phyloP scores from a whole-genome alignment of 257 asterid species.

The Solanum etuberosum region DNA sequence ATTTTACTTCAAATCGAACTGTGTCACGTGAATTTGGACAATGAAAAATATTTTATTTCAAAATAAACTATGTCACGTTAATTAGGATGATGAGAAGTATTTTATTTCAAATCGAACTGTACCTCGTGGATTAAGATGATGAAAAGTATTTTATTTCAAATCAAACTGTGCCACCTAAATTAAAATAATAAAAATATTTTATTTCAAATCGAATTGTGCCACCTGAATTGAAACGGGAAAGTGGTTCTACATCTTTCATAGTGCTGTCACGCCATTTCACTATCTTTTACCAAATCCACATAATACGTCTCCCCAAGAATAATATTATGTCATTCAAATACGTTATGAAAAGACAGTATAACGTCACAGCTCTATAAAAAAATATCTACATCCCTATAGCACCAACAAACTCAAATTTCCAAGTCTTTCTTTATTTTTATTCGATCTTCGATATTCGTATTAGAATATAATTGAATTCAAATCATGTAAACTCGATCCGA shows the following conservation, averaged over 20 bases:
- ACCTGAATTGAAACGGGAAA: accelerated
- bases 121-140: no score
- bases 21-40: no score
- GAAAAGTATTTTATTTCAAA: no score
- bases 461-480: background rate
- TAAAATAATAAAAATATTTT: no score
- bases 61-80: background rate
- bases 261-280: background rate
- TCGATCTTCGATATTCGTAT: background rate
- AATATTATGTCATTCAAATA: background rate
- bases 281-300: background rate
- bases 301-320: background rate
- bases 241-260: background rate
- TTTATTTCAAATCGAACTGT: no score
- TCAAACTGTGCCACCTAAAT: accelerated
- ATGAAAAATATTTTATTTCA: no score
- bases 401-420: background rate
- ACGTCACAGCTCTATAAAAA: background rate
- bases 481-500: accelerated
- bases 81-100: no score
- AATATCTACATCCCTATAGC: background rate
- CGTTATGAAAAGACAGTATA: background rate
- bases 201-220: background rate
- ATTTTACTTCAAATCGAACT: no score
- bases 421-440: background rate